Base-by-base conservation (phyloP, 2,329 filamentous ascomycete genomes). In the Teratosphaeria destructans region DNA sequence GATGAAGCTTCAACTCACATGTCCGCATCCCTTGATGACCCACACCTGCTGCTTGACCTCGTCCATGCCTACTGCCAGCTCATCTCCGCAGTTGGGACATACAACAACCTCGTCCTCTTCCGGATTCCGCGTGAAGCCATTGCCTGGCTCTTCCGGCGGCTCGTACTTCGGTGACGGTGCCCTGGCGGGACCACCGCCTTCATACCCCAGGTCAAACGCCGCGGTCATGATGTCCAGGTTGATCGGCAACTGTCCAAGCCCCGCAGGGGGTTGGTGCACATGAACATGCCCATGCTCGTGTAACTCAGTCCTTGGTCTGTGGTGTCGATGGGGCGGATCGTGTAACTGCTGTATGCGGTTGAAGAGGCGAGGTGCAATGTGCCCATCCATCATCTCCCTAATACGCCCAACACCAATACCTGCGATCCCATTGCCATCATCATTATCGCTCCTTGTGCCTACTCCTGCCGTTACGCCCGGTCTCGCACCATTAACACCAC, bases 1-100 rank as follows among this genome's bases (percentile, higher is more conserved):
- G 19, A 49, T 7, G 11, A 16, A 47, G 49, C 55, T 3, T 23
- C 39, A n/a, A 56, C 55, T 56, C 81, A 97, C 94, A 77, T 99
- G 94, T 64, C 94, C 94, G 72, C 94, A 99, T 57, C 82, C 82
- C 74, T 92, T 96, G 39, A 94, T 81, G 0, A 94, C 87, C 91
- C 92, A 97, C 63, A 97, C 93, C 68, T 96, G 88, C 70, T 89
- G 86, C 74, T 95, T 91, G 37, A 78, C 71, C 32, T 82, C 58
- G 16, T 39, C 78, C 26, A 80, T 78, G 23, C 91, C 88, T 56
- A 87, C 85, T 5, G 90, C 88, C 16, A 99, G 77, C 74, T 97
- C 93, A 60, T 89, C 82, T 19, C 88, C 86, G 67, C 94, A 99
- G 60, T 89, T 89, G 0, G 93, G 89, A 71, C 94, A 99, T 1